Percentiles rank a stretch among this genome's conserved stretches.
Conservation (phyloP, 2,329 filamentous ascomycete species). For the Rutstroemia sp. region DNA sequence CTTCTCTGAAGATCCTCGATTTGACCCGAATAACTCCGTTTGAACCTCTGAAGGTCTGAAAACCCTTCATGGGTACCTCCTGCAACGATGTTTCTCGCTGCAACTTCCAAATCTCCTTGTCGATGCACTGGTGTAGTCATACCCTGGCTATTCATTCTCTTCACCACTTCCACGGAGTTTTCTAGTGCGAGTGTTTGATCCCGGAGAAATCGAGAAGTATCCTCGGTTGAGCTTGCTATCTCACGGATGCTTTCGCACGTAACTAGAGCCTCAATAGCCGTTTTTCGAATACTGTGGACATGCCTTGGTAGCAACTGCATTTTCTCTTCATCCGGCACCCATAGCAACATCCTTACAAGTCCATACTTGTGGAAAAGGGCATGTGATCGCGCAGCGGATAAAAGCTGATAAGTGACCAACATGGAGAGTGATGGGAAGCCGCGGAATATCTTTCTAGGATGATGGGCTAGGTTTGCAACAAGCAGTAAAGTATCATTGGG, state of each 20-base stretch:
- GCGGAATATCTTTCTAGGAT: constrained; percentile 42
- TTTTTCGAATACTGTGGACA: constrained; percentile 46
- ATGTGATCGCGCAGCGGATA: constrained; percentile 49
- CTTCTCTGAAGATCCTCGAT: background rate
- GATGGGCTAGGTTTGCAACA: constrained; percentile 56
- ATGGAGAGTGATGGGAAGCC: constrained; percentile 48
- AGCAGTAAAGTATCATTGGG: constrained; percentile 70
- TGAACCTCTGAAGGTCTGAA: background rate
- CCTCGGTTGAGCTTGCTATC: constrained; percentile 38
- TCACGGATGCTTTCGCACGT: constrained; percentile 52
- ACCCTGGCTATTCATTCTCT: constrained; percentile 40
- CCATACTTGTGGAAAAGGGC: constrained; percentile 68
- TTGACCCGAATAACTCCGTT: background rate
- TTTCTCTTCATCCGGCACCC: constrained; percentile 58
- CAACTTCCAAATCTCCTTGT: constrained; percentile 29
- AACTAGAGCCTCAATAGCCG: constrained; percentile 53
- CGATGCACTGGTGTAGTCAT: constrained; percentile 40
- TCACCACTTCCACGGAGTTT: constrained; percentile 34
- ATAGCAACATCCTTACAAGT: constrained; percentile 70
- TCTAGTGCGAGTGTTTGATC: constrained; percentile 42
- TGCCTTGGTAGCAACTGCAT: constrained; percentile 51
- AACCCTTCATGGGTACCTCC: constrained; percentile 5
- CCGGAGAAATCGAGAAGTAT: constrained; percentile 27
- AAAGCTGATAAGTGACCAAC: constrained; percentile 55
- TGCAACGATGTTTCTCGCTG: constrained; percentile 14